Percentiles rank a stretch among this genome's conserved stretches.
Evolutionary conservation across 2,329 filamentous ascomycete genomes (phyloP).

Genomic region (Penicillium sp.): DNA sequence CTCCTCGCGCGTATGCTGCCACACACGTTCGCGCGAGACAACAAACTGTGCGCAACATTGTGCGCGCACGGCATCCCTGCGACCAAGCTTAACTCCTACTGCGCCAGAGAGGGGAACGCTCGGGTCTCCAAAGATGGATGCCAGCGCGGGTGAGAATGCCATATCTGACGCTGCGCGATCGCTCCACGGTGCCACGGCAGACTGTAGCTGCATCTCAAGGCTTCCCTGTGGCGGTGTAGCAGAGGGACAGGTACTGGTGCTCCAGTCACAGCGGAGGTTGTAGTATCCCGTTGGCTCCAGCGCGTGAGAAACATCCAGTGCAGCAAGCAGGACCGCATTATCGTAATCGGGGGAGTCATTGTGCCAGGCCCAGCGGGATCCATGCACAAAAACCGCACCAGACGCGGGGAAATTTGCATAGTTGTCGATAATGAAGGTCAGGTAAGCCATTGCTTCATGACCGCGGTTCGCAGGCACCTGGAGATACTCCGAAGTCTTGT

Average conservation of each 20-base stretch:
- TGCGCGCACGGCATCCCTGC: conserved; percentile 42
- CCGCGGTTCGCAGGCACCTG: conserved; percentile 45
- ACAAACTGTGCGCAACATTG: conserved; percentile 56
- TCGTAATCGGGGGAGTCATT: conserved; percentile 44
- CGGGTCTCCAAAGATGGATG: conserved; percentile 31
- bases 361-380: conserved; percentile 43
- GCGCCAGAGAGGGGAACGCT: conserved; percentile 6
- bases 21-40: conserved; percentile 46
- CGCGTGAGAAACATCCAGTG: conserved; percentile 38
- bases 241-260: conserved; percentile 38
- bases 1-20: conserved; percentile 46
- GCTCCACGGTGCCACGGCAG: conserved; percentile 41
- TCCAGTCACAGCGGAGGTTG: conserved; percentile 50
- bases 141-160: conserved; percentile 33
- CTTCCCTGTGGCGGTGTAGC: conserved; percentile 37
- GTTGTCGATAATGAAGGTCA: conserved; percentile 47
- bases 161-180: conserved; percentile 38
- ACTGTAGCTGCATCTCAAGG: conserved; percentile 38
- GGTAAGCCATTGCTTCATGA: conserved; percentile 46
- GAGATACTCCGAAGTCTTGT: conserved; percentile 28
- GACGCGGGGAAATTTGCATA: conserved; percentile 37
- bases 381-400: conserved; percentile 43
- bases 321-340: conserved; percentile 38
- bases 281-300: conserved; percentile 41
- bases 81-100: conserved; percentile 29